phyloP scores from a whole-genome alignment of 2,329 filamentous ascomycete species.

The Alternaria triticina region DNA sequence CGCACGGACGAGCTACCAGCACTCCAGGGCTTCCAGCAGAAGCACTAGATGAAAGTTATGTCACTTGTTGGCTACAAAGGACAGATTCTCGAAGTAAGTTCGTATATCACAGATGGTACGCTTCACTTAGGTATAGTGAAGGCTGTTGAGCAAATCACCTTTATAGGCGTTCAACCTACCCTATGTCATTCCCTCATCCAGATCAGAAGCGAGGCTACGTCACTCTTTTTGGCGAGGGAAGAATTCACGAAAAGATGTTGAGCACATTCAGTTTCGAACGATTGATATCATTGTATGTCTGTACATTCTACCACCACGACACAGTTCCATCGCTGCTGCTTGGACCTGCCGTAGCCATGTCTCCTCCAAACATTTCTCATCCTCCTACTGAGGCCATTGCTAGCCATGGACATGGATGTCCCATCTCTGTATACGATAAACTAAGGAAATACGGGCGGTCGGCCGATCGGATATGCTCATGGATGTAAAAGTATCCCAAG shows the following conservation, averaged over 20 bases:
- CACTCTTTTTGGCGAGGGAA: neutral
- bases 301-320: conserved; percentile 20
- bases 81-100: neutral
- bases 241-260: neutral
- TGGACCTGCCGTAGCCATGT: conserved; percentile 28
- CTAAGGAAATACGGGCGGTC: conserved; percentile 12
- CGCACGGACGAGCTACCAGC: neutral
- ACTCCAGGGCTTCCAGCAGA: neutral
- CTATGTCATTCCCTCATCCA: neutral
- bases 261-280: neutral
- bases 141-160: neutral
- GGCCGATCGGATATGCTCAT: conserved; percentile 13
- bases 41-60: neutral
- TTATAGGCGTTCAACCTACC: neutral
- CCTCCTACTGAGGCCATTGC: conserved; percentile 13
- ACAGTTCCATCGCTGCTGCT: conserved; percentile 12
- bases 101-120: neutral
- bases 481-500: conserved; percentile 2
- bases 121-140: neutral
- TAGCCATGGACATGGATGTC: conserved; percentile 11
- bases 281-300: conserved; percentile 21
- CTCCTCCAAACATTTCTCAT: conserved; percentile 13
- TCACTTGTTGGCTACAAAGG: neutral
- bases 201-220: neutral
- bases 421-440: conserved; percentile 15